A percentile compares a stretch with the other conserved stretches of the same genome.
These are phyloP conservation scores for Lunasporangiospora selenospora DNA, from an alignment of 192 early-diverging fungal species.

Conservation along the genomic window DNA sequence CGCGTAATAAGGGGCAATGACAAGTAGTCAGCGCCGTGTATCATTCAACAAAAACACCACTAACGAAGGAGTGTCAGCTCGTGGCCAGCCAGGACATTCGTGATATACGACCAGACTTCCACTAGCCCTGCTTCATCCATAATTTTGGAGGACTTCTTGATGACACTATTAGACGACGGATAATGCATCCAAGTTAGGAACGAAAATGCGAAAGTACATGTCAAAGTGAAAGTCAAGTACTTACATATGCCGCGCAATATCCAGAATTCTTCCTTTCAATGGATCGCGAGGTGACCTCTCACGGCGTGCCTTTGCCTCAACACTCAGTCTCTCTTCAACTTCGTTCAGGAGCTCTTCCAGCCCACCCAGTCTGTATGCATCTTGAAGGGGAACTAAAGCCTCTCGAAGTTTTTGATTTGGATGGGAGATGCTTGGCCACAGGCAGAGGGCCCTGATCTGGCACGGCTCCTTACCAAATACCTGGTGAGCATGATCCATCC, in stretches of 20 bases:
- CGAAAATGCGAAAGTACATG: too few relatives aligned
- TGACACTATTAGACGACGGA: neutral
- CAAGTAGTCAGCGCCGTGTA: too few relatives aligned
- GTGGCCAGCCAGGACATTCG: constrained; percentile 5
- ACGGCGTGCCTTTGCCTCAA: neutral
- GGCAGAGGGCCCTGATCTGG: constrained; percentile 13
- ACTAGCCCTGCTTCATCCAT: constrained; percentile 8
- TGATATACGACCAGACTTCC: constrained; percentile 3
- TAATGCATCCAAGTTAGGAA: neutral
- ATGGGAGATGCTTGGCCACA: constrained; percentile 7
- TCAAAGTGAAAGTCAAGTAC: neutral
- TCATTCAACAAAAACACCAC: neutral
- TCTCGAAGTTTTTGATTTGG: constrained; percentile 4
- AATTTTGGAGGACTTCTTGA: neutral
- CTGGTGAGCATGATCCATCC: constrained; percentile 13
- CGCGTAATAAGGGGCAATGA: too few relatives aligned
- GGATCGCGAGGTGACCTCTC: neutral
- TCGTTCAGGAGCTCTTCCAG: neutral
- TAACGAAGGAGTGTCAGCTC: constrained; percentile 2
- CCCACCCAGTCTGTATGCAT: neutral
- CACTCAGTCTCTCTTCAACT: neutral
- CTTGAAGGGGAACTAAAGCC: constrained; percentile 6
- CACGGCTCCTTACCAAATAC: constrained; percentile 11
- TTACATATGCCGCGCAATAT: constrained; percentile 7
- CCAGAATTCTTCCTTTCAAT: constrained; percentile 1